Percentiles rank a stretch among this genome's conserved stretches.
Conservation (phyloP, 305 asterid species). For the Solanum hybrid region DNA sequence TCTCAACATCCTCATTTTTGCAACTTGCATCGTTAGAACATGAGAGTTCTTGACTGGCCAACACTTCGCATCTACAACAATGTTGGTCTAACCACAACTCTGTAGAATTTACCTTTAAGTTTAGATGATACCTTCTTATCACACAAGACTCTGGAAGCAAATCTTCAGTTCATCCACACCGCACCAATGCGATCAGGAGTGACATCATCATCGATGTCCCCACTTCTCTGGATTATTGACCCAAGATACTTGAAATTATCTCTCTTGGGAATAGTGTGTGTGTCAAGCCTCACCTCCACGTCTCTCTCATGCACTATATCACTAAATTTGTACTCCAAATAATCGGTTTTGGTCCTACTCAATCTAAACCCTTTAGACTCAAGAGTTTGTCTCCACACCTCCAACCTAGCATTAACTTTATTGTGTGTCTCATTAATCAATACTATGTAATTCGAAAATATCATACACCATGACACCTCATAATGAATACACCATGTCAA, state of each 20-base stretch:
- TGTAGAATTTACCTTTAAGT: neutral
- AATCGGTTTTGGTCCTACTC: neutral
- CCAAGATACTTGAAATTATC: neutral
- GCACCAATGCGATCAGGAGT: neutral
- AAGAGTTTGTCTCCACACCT: neutral
- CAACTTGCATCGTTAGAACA: no score
- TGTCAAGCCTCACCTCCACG: neutral
- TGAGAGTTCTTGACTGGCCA: neutral
- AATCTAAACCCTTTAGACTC: neutral
- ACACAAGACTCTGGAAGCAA: neutral
- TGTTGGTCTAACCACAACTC: neutral
- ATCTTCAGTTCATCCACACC: neutral
- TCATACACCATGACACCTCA: neutral
- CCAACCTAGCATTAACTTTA: neutral
- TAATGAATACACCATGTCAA: neutral
- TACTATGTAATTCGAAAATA: neutral
- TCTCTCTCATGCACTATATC: neutral
- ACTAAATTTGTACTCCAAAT: neutral
- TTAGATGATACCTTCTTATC: neutral
- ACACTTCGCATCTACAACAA: neutral
- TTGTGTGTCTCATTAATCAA: neutral
- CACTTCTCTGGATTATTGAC: no score
- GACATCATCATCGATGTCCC: neutral
- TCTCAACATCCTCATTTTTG: neutral
- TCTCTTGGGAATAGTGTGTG: neutral